Base-by-base conservation (phyloP, 2,329 filamentous ascomycete species). In the Metarhizium guizhouense region DNA sequence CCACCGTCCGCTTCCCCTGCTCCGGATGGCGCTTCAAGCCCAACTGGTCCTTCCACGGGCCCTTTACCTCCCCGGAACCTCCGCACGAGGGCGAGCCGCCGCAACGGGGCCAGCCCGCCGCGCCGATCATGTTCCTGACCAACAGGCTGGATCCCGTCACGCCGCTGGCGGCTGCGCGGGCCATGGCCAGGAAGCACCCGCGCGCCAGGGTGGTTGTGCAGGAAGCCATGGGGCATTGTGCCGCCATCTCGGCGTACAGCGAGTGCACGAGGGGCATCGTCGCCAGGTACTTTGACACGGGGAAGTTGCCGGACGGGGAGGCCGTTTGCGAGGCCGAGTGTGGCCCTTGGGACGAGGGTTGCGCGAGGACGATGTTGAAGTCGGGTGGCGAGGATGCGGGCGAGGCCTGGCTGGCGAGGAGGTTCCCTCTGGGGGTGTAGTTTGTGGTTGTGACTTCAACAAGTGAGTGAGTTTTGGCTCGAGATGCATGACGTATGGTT, bases 71-170 rank as follows among this genome's bases (percentile, higher is more conserved):
- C 1, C 68, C 68, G 3, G 59, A 65, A 16, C 51, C 68, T 8
- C 40, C 59, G 30, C n/a, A 63, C 16, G 8, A 6, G 2, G 52
- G 54, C 16, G n/a, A 40, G 3, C 13, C 25, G 32, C 40, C 45
- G 2, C 55, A 59, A 2, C 58, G 59, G 13, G 71, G 65, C 7
- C 66, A 60, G 43, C 76, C 76, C 0, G 63, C 64, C 0, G 71
- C 72, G 4, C 76, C 76, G 4, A 57, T 78, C 30, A 62, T 79
- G 32, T 76, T 76, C 61, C 58, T 78, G 3, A 68, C 70, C 11
- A 74, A 72, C 54, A 58, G 66, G 6, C 67, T 72, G 6, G 76
- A 79, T 55, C 76, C 77, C 13, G 72, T 77, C 11, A 79, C 76
- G 30, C 76, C 76, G 5, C 59, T 74, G 42, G n/a, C 42, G 5